Base-by-base conservation (phyloP, 1,284 basidiomycete genomes). In the Filobasidium uniguttulatum region DNA sequence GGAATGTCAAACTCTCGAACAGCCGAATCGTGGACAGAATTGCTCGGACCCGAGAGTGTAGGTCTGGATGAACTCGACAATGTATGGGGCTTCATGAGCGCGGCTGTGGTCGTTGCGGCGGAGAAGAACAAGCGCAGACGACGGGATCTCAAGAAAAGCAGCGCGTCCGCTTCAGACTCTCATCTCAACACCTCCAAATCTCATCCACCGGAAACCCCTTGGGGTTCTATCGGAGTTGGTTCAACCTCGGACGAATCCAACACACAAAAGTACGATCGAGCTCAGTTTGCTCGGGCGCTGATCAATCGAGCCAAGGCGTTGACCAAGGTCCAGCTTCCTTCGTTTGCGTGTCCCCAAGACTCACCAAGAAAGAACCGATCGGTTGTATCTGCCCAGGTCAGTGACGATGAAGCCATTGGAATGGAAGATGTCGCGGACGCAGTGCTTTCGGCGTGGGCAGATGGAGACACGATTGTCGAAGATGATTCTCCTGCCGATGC, bases 21-120 rank as follows among this genome's bases (percentile, higher is more conserved):
- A 20, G 12, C 26, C 23, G 20, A n/a, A 49, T 36, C 35, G 33
- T 31, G 17, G 34, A 17, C 34, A 9, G 20, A 36, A 3, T 25
- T 54, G 3, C 36, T 46, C 5, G 49, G 53, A 14, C 53, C 53
- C 22, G 53, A 52, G 20, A 52, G 46, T 36, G 49, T 49, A 19
- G 50, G 44, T 5, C n/a, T 55, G 26, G 40, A 45, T 1, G 53
- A 52, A 26, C 20, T 55, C 17, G 53, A 55, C 33, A 36, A 43
- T 8, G 29, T 51, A 9, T 49, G 50, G 46, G 50, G 37, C 22
- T 26, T 40, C 17, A 31, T 43, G 40, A 43, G 29, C 26, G 40
- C 40, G 15, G 40, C 40, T 5, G 40, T 43, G 9, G 23, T 20
- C 15, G 40, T 20, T n/a, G 40, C 26, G 14, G 40, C 40, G 4